These are phyloP conservation scores for Lathyrus tuberosus DNA, from an alignment of 306 rosid genomes.

Conservation along the genomic window DNA sequence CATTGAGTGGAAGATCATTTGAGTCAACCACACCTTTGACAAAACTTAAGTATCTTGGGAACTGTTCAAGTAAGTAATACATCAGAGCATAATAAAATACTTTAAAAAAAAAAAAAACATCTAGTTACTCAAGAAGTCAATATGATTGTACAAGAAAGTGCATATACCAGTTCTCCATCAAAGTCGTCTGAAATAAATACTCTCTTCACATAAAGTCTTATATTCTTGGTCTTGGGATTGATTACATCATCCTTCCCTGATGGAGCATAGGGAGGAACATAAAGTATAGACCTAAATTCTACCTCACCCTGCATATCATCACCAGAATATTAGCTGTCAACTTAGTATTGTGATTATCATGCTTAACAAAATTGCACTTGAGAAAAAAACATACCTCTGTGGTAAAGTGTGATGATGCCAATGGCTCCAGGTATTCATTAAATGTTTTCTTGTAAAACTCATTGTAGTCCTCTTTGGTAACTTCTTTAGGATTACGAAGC, in stretches of 20 bases:
- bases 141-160: not conserved
- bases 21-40: constrained; percentile 98
- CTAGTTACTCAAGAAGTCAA: constrained; percentile 20
- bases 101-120: constrained; percentile 15
- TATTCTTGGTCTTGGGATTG: constrained; percentile 93
- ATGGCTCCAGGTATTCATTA: constrained; percentile 87
- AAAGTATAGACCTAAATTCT: constrained; percentile 90
- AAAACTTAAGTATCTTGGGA: constrained; percentile 93
- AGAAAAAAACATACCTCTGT: constrained; percentile 68
- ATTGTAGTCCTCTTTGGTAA: constrained; percentile 84
- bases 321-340: constrained; percentile 17
- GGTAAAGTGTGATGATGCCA: constrained; percentile 93
- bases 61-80: constrained; percentile 53
- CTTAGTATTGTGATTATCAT: constrained; percentile 8
- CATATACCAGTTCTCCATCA: constrained; percentile 94
- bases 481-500: constrained; percentile 96
- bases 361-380: constrained; percentile 7
- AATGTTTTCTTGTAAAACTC: constrained; percentile 91
- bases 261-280: constrained; percentile 82
- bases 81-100: constrained; percentile 31
- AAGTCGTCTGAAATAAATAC: constrained; percentile 98
- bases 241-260: constrained; percentile 81
- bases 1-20: constrained; percentile 95
- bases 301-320: constrained; percentile 81
- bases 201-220: constrained; percentile 89